A percentile compares a stretch with the other conserved stretches of the same genome.
Conservation (phyloP, 139 green algal species). For the Chlorella sp. region DNA sequence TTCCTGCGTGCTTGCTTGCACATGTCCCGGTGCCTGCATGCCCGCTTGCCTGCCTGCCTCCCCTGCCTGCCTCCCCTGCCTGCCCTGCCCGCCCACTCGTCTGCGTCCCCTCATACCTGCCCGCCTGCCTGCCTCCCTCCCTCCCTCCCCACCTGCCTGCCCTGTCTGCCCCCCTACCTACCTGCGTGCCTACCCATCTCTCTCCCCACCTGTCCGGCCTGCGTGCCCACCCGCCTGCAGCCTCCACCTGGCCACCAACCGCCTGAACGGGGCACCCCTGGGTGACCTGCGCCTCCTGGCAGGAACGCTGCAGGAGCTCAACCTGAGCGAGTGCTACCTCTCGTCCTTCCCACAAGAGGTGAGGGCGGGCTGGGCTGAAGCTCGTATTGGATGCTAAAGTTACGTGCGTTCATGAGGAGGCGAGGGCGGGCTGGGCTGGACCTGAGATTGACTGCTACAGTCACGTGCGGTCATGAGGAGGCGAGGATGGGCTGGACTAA, state of each 20-base stretch:
- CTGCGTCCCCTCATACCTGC: not conserved
- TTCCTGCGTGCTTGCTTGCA: not conserved
- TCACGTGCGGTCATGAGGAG: no score
- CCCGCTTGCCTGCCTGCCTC: not conserved
- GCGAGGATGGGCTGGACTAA: no score
- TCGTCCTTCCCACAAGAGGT: not conserved
- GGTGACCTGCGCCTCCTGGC: not conserved
- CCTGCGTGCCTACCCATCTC: not conserved
- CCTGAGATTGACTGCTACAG: no score
- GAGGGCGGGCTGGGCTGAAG: no score
- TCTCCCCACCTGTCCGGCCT: not conserved
- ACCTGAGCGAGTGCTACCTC: not conserved
- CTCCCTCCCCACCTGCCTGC: no score
- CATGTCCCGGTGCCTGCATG: not conserved
- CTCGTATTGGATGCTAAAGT: no score
- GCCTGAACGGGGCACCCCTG: not conserved
- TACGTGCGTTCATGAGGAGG: no score
- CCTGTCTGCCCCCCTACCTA: not conserved
- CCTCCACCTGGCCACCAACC: not conserved
- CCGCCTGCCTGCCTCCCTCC: no score
- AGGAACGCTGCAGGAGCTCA: slow-evolving; percentile 4
- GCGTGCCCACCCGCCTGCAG: not conserved
- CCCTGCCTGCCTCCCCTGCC: not conserved
- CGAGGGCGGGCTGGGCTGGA: no score
- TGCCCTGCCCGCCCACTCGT: not conserved